Conservation (phyloP, 2,329 filamentous ascomycete species). For the Talaromyces sp. region DNA sequence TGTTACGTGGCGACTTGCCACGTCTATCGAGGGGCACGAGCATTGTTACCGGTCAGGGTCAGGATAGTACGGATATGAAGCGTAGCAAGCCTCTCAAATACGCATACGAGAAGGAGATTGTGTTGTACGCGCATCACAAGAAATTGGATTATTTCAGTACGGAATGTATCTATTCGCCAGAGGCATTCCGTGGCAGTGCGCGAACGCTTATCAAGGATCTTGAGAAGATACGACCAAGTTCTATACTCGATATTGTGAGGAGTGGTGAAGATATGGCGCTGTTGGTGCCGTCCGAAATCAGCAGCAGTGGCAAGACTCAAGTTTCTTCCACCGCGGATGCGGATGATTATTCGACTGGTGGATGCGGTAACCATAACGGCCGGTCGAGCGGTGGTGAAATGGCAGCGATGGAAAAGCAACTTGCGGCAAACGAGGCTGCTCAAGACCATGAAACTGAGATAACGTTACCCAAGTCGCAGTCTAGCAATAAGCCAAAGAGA, state of each 20-base stretch:
- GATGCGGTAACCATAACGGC: constrained; percentile 69
- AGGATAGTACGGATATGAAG: constrained; percentile 78
- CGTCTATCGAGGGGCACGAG: constrained; percentile 82
- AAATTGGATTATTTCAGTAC: constrained; percentile 97
- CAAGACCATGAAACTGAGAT: constrained; percentile 63
- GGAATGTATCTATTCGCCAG: constrained; percentile 96
- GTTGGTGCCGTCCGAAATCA: constrained; percentile 62
- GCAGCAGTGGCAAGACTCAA: constrained; percentile 26
- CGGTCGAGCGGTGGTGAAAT: constrained; percentile 68
- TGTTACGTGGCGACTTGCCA: constrained; percentile 83
- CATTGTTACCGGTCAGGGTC: constrained; percentile 75
- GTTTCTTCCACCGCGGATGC: constrained; percentile 38
- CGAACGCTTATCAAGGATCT: constrained; percentile 90
- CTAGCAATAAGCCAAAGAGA: constrained; percentile 18
- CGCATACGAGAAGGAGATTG: constrained; percentile 98
- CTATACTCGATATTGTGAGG: constrained; percentile 88
- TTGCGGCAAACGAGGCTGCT: constrained; percentile 61
- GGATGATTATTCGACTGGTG: constrained; percentile 55
- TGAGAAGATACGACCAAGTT: constrained; percentile 86
- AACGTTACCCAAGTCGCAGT: constrained; percentile 29
- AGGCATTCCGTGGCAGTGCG: constrained; percentile 91
- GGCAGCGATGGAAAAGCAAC: constrained; percentile 70
- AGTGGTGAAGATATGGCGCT: constrained; percentile 95
- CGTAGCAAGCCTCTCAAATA: constrained; percentile 96
- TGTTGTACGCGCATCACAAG: constrained; percentile 94